Evolutionary conservation across 495 filamentous ascomycete genomes (phyloP).

Genomic region (Beverwykella pulmonaria): DNA sequence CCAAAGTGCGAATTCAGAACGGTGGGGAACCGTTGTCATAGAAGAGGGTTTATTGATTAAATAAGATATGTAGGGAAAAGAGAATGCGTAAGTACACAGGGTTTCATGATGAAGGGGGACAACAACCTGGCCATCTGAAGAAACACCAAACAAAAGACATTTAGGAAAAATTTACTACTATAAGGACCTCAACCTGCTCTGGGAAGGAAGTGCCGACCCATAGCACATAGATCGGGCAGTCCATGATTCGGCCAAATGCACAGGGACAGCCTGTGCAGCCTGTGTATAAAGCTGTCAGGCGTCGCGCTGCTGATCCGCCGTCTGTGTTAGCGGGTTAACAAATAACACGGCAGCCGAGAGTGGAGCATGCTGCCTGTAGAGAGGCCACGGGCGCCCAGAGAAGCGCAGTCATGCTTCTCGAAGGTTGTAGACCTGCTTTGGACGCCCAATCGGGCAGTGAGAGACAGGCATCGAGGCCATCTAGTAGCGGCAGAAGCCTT

Average conservation of each 20-base stretch:
- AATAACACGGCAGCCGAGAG: constrained; percentile 22
- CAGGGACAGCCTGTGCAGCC: constrained; percentile 13
- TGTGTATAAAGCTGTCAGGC: constrained; percentile 31
- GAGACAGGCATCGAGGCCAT: constrained; percentile 8
- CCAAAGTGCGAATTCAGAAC: constrained; percentile 10
- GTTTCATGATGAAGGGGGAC: constrained; percentile 22
- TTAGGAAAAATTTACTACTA: constrained; percentile 23
- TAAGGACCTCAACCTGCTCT: constrained; percentile 24
- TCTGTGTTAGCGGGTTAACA: constrained; percentile 8
- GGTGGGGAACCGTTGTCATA: constrained; percentile 29
- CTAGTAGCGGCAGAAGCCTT: constrained; percentile 23
- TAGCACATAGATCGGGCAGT: background rate
- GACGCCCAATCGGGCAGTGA: constrained; percentile 19
- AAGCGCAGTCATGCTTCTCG: constrained; percentile 22
- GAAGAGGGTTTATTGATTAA: constrained; percentile 20
- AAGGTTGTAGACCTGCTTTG: constrained; percentile 19
- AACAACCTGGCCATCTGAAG: background rate
- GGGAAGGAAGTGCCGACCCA: constrained; percentile 30
- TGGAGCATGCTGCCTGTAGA: constrained; percentile 1
- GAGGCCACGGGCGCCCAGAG: constrained; percentile 1
- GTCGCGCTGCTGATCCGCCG: constrained; percentile 8
- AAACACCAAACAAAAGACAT: constrained; percentile 13
- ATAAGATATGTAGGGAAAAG: constrained; percentile 20
- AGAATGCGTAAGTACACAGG: constrained; percentile 11
- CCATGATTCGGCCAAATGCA: constrained; percentile 25